Evolutionary conservation across 108 stramenopile genomes (phyloP).

Genomic region (Nannochloropsis salina): DNA sequence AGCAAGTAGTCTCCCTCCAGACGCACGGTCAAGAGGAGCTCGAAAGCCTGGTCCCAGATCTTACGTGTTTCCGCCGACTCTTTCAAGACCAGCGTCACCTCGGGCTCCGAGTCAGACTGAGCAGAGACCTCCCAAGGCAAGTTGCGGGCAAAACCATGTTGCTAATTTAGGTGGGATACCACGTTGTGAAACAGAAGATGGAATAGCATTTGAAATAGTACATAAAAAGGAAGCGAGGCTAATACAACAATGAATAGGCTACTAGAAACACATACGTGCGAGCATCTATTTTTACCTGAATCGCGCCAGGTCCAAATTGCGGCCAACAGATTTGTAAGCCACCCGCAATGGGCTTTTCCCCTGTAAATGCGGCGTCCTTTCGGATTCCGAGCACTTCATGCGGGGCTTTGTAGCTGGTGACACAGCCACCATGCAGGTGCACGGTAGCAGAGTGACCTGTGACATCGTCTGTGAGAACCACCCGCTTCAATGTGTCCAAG

Average conservation of each 20-base stretch:
- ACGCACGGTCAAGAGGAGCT: constrained; percentile 26
- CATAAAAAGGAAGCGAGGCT: no score
- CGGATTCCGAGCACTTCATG: constrained; percentile 84
- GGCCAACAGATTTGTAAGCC: constrained; percentile 92
- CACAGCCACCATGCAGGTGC: background rate
- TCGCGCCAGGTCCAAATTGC: constrained; percentile 61
- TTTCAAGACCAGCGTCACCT: constrained; percentile 68
- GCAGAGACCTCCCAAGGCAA: constrained; percentile 74
- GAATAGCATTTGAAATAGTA: background rate
- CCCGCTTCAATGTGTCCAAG: background rate
- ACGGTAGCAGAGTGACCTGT: background rate
- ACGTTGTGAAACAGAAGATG: background rate
- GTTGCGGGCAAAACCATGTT: constrained; percentile 95
- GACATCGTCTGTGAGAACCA: constrained; percentile 3
- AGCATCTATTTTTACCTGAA: constrained; percentile 55
- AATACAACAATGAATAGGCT: no score
- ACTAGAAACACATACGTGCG: no score
- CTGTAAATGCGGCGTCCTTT: constrained; percentile 93
- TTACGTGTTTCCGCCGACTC: constrained; percentile 82
- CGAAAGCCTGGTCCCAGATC: constrained; percentile 93
- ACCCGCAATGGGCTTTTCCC: constrained; percentile 88
- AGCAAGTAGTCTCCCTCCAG: constrained; percentile 62
- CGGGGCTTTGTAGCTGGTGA: constrained; percentile 23
- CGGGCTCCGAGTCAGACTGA: constrained; percentile 42
- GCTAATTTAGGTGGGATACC: background rate